Evolutionary conservation across 1,284 basidiomycete genomes (phyloP), one percentile per base, ranked within the genome.

Genomic region (Hemileia vastatrix): DNA sequence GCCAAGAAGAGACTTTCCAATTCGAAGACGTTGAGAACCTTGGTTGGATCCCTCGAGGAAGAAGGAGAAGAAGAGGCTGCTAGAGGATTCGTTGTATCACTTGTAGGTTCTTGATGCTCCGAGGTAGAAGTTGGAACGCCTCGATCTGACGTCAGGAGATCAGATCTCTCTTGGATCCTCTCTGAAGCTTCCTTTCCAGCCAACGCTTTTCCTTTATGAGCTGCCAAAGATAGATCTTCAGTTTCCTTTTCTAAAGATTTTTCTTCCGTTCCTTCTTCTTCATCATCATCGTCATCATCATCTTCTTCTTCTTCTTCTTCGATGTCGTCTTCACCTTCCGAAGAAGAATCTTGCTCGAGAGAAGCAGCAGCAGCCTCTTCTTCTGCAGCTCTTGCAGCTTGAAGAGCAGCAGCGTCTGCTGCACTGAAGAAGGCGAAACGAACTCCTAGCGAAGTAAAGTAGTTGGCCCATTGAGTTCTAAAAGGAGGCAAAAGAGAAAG

Each of bases 341-440:
- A 64, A 15, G 51, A 56, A 15, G 58, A 55, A 8, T 56, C 49
- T 51, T 57, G 57, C 33, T 63, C 57, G 65, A 64, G 27, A 27
- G 27, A 27, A 40, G 36, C 57, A 54, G 53, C 66, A 45, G 67
- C 64, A 33, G 66, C 57, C 54, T 68, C 68, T 57, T 73, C 36
- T 40, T 40, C 36, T 27, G 27, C 27, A n/a, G n/a, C n/a, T n/a
- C n/a, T n/a, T n/a, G n/a, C n/a, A n/a, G n/a, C n/a, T n/a, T n/a
- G n/a, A n/a, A 27, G 64, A n/a, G 73, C 74, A n/a, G 72, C 68
- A 23, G 72, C 74, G 49, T 74, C 68, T 27, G 70, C 67, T 11
- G 74, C 74, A 66, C 72, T 73, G 67, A 75, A 76, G 62, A 74
- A 76, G 23, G 74, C 74, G 53, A 72, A 76, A 43, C 66, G 67